Base-by-base conservation (phyloP, 192 early-diverging fungal species). In the Jimgerdemannia flammicorona region DNA sequence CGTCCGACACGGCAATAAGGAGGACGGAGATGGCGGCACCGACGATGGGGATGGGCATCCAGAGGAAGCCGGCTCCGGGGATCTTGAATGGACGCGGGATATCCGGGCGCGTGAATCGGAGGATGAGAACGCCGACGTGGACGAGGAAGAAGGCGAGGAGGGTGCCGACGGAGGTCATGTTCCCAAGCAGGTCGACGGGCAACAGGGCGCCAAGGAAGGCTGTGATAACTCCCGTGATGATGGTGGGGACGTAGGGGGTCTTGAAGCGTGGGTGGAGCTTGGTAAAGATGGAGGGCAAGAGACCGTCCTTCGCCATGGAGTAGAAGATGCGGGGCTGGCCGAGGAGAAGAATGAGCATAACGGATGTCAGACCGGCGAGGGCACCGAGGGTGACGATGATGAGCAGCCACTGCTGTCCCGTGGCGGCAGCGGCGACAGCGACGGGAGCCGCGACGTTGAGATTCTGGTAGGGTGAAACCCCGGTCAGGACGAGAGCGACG, bases 271-370 rank as follows among this genome's bases (percentile, higher is more conserved):
- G 88, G 76, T 97, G 91, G 43, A 95, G 80, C 44, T 88, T 87
- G 39, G 90, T 86, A 74, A 96, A 92, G 17, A 89, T 71, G 14
- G 80, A 54, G 3, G 95, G 94, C n/a, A 97, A 84, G 43, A 97
- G 78, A 4, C 96, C 95, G 81, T 97, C 96, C 54, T 90, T 79
- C 20, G 94, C 91, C 96, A 97, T 96, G 42, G 92, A 84, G 44
- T 91, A 90, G 69, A 96, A 93, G 64, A 97, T 94, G 72, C 96
- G 94, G 3, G 95, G 91, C 81, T 97, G 96, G 44, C 86, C 93
- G 72, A 96, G 85, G 67, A 96, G 75, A 42, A 88, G 64, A 14
- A 91, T 84, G 7, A 96, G 85, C 29, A 96, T 91, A 0, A 96
- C 96, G 3, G 94, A 95, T 0, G 87, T 88, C 3, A 96, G 87